Percentiles rank a stretch among this genome's conserved stretches.
Evolutionary conservation across 1,284 basidiomycete species (phyloP).

Genomic region (Sanghuangporus weigelae): DNA sequence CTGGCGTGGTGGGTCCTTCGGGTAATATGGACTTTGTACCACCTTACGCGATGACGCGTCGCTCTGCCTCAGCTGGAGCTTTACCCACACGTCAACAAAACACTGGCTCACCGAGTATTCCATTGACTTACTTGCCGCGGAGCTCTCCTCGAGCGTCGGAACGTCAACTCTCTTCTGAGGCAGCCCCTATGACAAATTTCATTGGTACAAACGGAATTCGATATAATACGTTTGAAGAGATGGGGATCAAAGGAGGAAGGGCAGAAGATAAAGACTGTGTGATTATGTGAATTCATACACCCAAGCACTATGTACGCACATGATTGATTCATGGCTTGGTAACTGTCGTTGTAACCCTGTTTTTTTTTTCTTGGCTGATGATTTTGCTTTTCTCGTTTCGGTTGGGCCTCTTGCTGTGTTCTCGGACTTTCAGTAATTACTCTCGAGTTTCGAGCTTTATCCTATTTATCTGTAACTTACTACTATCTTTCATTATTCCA

Average conservation of each 20-base stretch:
- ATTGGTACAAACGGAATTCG: conserved; percentile 28
- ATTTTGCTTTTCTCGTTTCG: neutral
- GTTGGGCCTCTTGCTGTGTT: neutral
- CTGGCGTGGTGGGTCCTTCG: conserved; percentile 16
- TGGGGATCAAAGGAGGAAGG: conserved; percentile 80
- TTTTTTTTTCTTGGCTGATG: neutral
- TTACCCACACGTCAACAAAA: neutral
- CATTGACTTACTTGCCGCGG: neutral
- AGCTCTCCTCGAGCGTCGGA: neutral
- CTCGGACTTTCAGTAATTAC: neutral
- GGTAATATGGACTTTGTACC: neutral
- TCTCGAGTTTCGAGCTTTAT: neutral
- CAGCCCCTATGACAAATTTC: neutral
- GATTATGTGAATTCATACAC: conserved; percentile 52
- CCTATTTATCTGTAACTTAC: neutral
- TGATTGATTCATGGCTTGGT: neutral
- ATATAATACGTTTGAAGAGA: conserved; percentile 86
- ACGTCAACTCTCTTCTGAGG: neutral
- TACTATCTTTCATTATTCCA: neutral
- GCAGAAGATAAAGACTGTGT: conserved; percentile 78
- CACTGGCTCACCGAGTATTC: neutral
- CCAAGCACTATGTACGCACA: too few species aligned
- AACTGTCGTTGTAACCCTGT: neutral
- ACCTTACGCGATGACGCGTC: neutral
- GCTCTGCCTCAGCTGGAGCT: neutral